Percentiles rank a stretch among this genome's conserved stretches.
Evolutionary conservation across 2,329 filamentous ascomycete genomes (phyloP).

Genomic region (Nectriaceae sp.): DNA sequence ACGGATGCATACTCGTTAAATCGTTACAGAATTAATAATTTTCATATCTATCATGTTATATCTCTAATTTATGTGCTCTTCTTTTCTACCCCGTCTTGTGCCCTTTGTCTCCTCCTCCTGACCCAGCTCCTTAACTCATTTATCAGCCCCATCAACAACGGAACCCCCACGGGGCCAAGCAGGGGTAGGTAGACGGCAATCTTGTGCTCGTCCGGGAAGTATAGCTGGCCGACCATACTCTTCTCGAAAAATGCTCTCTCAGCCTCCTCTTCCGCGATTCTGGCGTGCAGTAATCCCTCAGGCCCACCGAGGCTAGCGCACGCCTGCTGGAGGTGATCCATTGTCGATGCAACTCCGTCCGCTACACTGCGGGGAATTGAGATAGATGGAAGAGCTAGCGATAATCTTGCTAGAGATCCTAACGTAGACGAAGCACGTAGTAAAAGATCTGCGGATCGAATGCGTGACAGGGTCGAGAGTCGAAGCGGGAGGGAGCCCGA

Average conservation of each 20-base stretch:
- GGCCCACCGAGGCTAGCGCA: conserved; percentile 69
- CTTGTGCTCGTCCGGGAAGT: conserved; percentile 98
- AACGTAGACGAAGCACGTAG: conserved; percentile 90
- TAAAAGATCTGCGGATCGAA: conserved; percentile 81
- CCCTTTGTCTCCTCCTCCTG: conserved; percentile 47
- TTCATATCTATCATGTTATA: background rate
- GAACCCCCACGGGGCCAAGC: conserved; percentile 87
- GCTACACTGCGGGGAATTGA: conserved; percentile 88
- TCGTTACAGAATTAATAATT: too few species aligned
- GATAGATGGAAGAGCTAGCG: conserved; percentile 81
- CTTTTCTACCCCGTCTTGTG: conserved; percentile 41
- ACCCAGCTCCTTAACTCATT: conserved; percentile 75
- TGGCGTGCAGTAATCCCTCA: conserved; percentile 76
- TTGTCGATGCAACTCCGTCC: conserved; percentile 78
- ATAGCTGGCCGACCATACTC: conserved; percentile 97
- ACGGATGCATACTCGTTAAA: too few species aligned
- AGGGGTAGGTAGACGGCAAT: conserved; percentile 93
- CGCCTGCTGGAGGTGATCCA: conserved; percentile 74
- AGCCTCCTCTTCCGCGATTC: conserved; percentile 83
- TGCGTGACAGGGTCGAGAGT: conserved; percentile 80
- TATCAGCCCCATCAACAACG: conserved; percentile 78
- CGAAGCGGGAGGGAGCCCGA: conserved; percentile 83
- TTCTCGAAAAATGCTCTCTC: conserved; percentile 98
- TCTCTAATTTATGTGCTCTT: conserved; percentile 32
- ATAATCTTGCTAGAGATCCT: conserved; percentile 87